These are phyloP conservation scores for Rugosomyces carneus DNA, from an alignment of 1,284 basidiomycete genomes.

Conservation along the genomic window DNA sequence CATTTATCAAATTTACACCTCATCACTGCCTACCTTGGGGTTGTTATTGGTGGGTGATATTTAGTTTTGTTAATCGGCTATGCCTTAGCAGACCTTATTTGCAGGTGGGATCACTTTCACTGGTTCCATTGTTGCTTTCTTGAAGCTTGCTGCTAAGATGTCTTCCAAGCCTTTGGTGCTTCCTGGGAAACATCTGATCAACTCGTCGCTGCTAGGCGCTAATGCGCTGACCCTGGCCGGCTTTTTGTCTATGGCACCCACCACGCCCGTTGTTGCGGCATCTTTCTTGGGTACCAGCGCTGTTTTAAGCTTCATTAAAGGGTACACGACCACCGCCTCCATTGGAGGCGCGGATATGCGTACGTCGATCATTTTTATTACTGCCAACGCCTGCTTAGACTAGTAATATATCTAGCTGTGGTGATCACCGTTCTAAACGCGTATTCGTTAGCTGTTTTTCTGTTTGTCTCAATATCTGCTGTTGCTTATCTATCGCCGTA, in stretches of 20 bases:
- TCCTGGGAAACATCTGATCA: constrained; percentile 73
- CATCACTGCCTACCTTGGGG: constrained; percentile 78
- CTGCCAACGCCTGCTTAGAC: constrained; percentile 7
- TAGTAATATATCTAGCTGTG: constrained; percentile 46
- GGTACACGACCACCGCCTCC: constrained; percentile 78
- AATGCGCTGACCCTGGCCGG: constrained; percentile 70
- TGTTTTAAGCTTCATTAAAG: constrained; percentile 73
- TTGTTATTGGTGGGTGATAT: constrained; percentile 57
- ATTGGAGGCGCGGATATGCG: constrained; percentile 90
- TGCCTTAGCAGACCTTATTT: background rate
- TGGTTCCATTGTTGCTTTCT: constrained; percentile 82
- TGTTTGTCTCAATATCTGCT: constrained; percentile 1
- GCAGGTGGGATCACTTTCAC: constrained; percentile 71
- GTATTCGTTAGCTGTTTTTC: constrained; percentile 47
- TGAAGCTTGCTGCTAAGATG: constrained; percentile 79
- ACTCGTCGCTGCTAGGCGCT: constrained; percentile 58
- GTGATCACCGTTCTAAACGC: constrained; percentile 86
- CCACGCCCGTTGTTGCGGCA: constrained; percentile 67
- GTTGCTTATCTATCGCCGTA: background rate
- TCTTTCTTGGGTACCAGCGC: constrained; percentile 70
- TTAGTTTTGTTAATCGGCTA: background rate
- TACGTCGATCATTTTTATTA: constrained; percentile 32
- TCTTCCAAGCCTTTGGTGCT: constrained; percentile 64
- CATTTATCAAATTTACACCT: constrained; percentile 68
- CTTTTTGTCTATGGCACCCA: constrained; percentile 65